Evolutionary conservation across 2,329 filamentous ascomycete genomes (phyloP).

Genomic region (Trichoderma sp.): DNA sequence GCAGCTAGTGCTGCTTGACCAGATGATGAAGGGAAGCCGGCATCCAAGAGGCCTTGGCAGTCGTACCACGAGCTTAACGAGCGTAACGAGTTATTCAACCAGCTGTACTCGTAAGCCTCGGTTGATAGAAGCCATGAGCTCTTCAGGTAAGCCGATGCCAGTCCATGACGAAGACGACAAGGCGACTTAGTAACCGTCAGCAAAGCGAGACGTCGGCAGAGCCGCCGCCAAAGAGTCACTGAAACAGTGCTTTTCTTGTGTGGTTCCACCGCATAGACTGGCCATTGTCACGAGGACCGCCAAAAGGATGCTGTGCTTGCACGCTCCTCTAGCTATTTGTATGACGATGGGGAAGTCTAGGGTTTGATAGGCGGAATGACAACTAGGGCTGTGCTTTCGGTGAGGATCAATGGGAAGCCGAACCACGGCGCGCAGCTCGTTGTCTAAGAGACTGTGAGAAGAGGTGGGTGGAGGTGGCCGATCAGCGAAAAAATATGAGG

Average conservation of each 20-base stretch:
- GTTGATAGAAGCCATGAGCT: background rate
- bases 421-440: background rate
- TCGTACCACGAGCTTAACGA: background rate
- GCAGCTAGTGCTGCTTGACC: background rate
- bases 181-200: background rate
- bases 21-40: background rate
- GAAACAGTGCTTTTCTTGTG: background rate
- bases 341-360: slow-evolving; percentile 15
- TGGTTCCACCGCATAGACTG: slow-evolving; percentile 7
- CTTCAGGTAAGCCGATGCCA: background rate
- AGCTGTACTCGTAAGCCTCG: background rate
- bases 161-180: background rate
- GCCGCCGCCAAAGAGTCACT: background rate
- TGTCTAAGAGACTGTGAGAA: background rate
- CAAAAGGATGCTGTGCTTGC: slow-evolving; percentile 1
- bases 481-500: background rate
- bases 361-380: slow-evolving; percentile 16
- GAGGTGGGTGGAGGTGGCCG: background rate
- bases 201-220: background rate
- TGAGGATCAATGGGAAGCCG: slow-evolving; percentile 4
- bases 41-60: background rate
- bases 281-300: slow-evolving; percentile 14
- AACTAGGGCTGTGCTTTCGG: slow-evolving; percentile 14
- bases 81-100: background rate
- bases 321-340: background rate